Conservation (phyloP, 768 basidiomycete genomes). For the Collybia sp. region DNA sequence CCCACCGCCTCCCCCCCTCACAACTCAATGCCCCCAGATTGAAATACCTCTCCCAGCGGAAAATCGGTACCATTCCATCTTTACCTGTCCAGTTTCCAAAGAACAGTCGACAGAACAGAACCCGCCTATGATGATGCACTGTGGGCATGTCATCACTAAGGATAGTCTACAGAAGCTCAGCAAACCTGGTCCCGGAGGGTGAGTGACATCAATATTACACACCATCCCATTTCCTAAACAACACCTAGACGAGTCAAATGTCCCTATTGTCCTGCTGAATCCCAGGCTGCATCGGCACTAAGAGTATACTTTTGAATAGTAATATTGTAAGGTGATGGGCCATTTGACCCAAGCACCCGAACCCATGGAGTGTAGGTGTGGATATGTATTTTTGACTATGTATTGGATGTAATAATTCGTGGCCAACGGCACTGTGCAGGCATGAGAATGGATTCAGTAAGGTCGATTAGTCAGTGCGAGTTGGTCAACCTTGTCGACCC, state of each 20-base stretch:
- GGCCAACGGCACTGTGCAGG: too few species aligned
- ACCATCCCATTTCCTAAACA: constrained; percentile 3
- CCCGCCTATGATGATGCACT: constrained; percentile 96
- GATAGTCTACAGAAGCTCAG: constrained; percentile 88
- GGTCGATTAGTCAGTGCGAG: too few species aligned
- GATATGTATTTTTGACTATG: too few species aligned
- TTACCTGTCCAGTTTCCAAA: constrained; percentile 96
- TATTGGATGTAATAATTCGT: too few species aligned
- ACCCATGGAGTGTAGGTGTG: too few species aligned
- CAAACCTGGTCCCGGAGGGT: constrained; percentile 65
- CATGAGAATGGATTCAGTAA: too few species aligned
- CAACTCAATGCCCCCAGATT: constrained; percentile 52
- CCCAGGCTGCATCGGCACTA: constrained; percentile 47
- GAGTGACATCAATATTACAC: constrained; percentile 1
- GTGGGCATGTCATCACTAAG: constrained; percentile 93
- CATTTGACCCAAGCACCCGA: too few species aligned
- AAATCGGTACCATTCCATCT: constrained; percentile 94
- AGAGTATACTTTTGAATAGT: constrained; percentile 58
- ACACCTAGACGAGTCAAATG: constrained; percentile 82
- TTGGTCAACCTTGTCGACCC: too few species aligned
- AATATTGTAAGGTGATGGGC: constrained; percentile 1
- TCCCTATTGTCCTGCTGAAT: constrained; percentile 92
- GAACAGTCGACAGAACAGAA: constrained; percentile 92
- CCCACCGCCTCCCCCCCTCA: background rate
- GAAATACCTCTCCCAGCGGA: constrained; percentile 86